Conservation (phyloP, 1,284 basidiomycete species). For the Tremellales sp. region DNA sequence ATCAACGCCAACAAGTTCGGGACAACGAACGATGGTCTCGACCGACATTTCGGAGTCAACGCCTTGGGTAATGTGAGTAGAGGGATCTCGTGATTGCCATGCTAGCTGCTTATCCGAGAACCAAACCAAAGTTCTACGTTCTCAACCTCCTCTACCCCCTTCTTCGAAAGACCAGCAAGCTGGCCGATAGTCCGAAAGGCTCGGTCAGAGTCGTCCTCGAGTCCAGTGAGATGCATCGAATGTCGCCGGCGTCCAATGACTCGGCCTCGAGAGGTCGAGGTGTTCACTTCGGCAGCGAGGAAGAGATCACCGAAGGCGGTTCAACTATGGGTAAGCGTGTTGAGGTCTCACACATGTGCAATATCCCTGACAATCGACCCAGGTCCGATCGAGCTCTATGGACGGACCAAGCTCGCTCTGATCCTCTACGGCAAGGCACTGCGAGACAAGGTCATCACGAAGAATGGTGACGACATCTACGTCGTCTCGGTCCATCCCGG, state of each 20-base stretch:
- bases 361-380: slow-evolving; percentile 33
- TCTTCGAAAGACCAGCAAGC: slow-evolving; percentile 47
- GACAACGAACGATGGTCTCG: slow-evolving; percentile 48
- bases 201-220: slow-evolving; percentile 51
- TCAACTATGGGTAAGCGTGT: slow-evolving; percentile 8
- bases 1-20: slow-evolving; percentile 51
- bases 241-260: slow-evolving; percentile 38
- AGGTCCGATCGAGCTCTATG: slow-evolving; percentile 48
- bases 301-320: slow-evolving; percentile 49
- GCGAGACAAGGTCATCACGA: slow-evolving; percentile 48
- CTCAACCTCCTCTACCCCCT: slow-evolving; percentile 53
- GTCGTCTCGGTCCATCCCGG: slow-evolving; percentile 51
- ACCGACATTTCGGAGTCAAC: slow-evolving; percentile 46
- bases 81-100: not conserved
- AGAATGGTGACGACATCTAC: slow-evolving; percentile 45
- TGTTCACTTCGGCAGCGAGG: slow-evolving; percentile 46
- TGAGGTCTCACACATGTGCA: slow-evolving; percentile 9
- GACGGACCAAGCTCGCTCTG: slow-evolving; percentile 52
- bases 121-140: slow-evolving; percentile 52
- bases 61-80: slow-evolving; percentile 6
- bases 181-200: slow-evolving; percentile 25
- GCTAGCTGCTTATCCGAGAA: slow-evolving; percentile 16
- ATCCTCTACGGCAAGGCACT: slow-evolving; percentile 51
- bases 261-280: slow-evolving; percentile 25
- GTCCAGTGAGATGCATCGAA: slow-evolving; percentile 50